A percentile compares a stretch with the other conserved stretches of the same genome.
Conservation (phyloP, 768 basidiomycete genomes). For the Chalciporus chontae region DNA sequence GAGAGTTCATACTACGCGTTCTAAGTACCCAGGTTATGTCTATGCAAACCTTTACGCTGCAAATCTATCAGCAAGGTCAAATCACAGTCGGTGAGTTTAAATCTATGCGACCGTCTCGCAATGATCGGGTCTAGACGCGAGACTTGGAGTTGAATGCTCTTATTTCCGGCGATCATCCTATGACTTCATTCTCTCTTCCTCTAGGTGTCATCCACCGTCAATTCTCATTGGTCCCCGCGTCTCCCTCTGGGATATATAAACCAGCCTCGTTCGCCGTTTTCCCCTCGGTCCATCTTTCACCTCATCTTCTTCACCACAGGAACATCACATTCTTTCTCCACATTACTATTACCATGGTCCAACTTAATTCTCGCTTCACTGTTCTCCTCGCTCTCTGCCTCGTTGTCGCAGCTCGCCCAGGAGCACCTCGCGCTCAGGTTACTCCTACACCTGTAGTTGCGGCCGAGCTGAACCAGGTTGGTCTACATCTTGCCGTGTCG, state of each 20-base stretch:
- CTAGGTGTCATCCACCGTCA: slow-evolving; percentile 3
- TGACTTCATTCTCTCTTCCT: not conserved
- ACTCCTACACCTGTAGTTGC: not conserved
- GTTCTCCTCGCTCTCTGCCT: slow-evolving; percentile 29
- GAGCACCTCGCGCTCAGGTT: not conserved
- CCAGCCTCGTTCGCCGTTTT: not conserved
- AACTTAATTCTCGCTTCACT: slow-evolving; percentile 26
- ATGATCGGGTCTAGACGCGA: not conserved
- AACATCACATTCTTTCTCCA: slow-evolving; percentile 24
- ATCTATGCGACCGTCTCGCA: not conserved
- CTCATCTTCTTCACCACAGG: slow-evolving; percentile 5
- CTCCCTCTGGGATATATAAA: slow-evolving; percentile 23
- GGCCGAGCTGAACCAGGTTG: slow-evolving; percentile 2
- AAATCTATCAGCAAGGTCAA: too few relatives aligned
- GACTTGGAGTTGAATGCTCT: not conserved
- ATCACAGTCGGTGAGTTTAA: too few relatives aligned
- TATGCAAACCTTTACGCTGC: too few relatives aligned
- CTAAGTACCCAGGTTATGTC: too few relatives aligned
- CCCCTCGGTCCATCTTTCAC: slow-evolving; percentile 4
- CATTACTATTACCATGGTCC: slow-evolving; percentile 30
- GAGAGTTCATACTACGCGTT: too few relatives aligned
- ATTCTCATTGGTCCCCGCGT: not conserved
- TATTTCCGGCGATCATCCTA: too few relatives aligned
- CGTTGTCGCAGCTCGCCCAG: slow-evolving; percentile 14
- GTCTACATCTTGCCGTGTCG: not conserved